Evolutionary conservation across 331 rosid genomes (phyloP).

Genomic region (Quercus lobata): DNA sequence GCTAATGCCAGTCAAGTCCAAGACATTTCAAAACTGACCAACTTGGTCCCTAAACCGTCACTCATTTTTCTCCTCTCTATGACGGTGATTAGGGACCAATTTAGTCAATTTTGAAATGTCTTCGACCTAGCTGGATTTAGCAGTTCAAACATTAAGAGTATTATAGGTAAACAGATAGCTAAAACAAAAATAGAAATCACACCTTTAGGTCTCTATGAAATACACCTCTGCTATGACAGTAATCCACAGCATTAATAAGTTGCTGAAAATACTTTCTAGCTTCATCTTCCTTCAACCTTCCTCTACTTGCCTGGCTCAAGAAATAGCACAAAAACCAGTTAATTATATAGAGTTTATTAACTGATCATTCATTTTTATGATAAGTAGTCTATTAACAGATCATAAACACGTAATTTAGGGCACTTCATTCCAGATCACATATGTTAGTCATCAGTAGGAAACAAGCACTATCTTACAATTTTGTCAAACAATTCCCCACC

Average conservation of each 20-base stretch:
- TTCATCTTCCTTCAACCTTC: constrained; percentile 92
- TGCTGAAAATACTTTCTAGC: constrained; percentile 94
- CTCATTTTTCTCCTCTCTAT: no score
- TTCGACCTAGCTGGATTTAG: no score
- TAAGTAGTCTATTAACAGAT: background rate
- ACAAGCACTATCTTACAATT: constrained; percentile 59
- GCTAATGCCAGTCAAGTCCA: no score
- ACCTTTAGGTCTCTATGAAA: constrained; percentile 95
- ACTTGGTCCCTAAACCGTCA: no score
- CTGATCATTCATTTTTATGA: background rate
- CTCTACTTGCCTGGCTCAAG: constrained; percentile 62
- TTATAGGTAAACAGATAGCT: background rate
- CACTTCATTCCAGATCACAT: background rate
- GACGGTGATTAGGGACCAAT: no score
- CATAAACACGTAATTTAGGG: background rate
- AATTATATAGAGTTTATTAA: background rate
- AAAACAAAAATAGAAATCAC: constrained; percentile 8
- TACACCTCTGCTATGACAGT: constrained; percentile 97
- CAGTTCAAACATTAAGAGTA: no score
- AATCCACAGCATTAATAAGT: constrained; percentile 87
- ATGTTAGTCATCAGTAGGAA: background rate
- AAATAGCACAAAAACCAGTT: constrained; percentile 13
- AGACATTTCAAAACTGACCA: no score
- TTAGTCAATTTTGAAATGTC: no score
- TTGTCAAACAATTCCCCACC: constrained; percentile 94